Conservation (phyloP, 345 rosid species). For the Aquilaria malaccensis region DNA sequence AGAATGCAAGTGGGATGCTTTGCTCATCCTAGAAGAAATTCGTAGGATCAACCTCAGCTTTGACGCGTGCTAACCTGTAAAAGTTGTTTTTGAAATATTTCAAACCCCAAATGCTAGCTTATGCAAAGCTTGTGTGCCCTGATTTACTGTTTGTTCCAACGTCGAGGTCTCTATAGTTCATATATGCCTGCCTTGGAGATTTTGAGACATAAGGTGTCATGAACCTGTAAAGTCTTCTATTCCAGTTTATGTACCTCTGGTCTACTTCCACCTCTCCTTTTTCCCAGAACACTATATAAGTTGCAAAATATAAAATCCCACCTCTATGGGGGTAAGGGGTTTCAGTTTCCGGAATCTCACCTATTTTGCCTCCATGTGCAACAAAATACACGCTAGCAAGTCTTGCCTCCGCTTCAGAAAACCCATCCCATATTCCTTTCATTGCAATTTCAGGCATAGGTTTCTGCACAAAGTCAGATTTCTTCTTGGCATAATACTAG, state of each 20-base stretch:
- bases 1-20: constrained; percentile 18
- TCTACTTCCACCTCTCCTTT: constrained; percentile 11
- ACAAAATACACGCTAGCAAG: neutral
- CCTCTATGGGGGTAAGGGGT: constrained; percentile 48
- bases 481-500: constrained; percentile 9
- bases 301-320: constrained; percentile 36
- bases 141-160: constrained; percentile 29
- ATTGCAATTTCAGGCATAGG: constrained; percentile 12
- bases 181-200: constrained; percentile 54
- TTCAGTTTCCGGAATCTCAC: constrained; percentile 23
- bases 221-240: constrained; percentile 25
- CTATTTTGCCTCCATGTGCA: constrained; percentile 43
- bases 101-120: constrained; percentile 31
- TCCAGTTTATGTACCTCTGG: constrained; percentile 16
- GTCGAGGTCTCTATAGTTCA: constrained; percentile 68
- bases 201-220: constrained; percentile 42
- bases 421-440: constrained; percentile 16
- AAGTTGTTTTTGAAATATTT: constrained; percentile 33
- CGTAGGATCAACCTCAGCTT: constrained; percentile 31
- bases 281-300: constrained; percentile 27
- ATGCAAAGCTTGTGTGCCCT: no score
- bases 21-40: constrained; percentile 36
- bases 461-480: constrained; percentile 22
- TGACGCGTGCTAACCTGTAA: constrained; percentile 27
- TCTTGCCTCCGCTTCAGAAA: constrained; percentile 10